Percentiles rank a stretch among this genome's conserved stretches.
phyloP scores from a whole-genome alignment of 768 basidiomycete species.

The Trametes punicea region DNA sequence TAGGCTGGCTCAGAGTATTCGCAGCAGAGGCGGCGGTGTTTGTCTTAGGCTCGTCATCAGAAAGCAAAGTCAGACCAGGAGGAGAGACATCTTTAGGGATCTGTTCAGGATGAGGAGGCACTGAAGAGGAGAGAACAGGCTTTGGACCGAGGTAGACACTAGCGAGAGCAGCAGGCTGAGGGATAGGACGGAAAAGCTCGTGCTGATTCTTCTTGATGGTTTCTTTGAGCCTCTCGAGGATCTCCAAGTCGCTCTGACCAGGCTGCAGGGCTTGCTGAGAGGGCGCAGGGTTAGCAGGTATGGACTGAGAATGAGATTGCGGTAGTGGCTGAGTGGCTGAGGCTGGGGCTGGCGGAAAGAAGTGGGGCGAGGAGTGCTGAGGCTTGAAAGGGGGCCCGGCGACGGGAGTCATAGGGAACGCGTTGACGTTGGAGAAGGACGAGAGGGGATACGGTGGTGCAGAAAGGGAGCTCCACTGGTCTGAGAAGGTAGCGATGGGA shows the following conservation, averaged over 20 bases:
- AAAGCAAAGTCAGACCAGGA: constrained; percentile 20
- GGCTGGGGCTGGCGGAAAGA: constrained; percentile 1
- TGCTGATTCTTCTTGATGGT: constrained; percentile 72
- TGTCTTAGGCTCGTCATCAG: constrained; percentile 25
- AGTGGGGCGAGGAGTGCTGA: constrained; percentile 30
- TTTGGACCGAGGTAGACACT: constrained; percentile 60
- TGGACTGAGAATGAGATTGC: constrained; percentile 20
- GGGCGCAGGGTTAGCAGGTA: neutral
- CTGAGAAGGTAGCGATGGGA: constrained; percentile 24
- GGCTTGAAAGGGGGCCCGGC: constrained; percentile 27
- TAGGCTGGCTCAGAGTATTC: neutral
- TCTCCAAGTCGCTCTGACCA: constrained; percentile 66
- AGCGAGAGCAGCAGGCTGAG: constrained; percentile 63
- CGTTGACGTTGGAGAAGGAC: constrained; percentile 27
- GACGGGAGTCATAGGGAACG: constrained; percentile 32
- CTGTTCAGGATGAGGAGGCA: constrained; percentile 37
- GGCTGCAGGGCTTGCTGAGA: constrained; percentile 36
- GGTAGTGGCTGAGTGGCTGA: too few relatives aligned
- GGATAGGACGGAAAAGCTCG: constrained; percentile 62
- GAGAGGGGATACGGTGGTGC: constrained; percentile 31
- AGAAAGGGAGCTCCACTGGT: constrained; percentile 33
- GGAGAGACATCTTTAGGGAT: constrained; percentile 28
- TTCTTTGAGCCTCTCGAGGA: constrained; percentile 71
- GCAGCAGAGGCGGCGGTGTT: constrained; percentile 16
- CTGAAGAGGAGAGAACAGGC: constrained; percentile 24